A percentile compares a stretch with the other conserved stretches of the same genome.
Conservation (phyloP, 163 green algal species). For the Smithsoniella earleae region DNA sequence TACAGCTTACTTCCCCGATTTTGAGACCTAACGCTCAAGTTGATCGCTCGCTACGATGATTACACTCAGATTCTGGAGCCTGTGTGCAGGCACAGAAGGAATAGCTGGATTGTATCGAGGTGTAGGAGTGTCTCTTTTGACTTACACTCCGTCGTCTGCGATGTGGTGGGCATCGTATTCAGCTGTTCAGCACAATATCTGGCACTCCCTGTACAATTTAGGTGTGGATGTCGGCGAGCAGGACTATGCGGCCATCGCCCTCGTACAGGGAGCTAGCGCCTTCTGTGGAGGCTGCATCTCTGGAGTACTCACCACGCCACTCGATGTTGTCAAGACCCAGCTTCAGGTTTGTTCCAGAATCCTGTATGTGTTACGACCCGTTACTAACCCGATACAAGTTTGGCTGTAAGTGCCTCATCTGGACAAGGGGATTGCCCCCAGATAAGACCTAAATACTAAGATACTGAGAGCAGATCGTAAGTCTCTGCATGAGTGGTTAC, state of each 20-base stretch:
- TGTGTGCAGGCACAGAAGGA: no score
- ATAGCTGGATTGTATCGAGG: background rate
- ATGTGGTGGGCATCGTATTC: conserved; percentile 22
- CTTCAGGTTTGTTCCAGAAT: conserved; percentile 11
- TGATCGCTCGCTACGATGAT: no score
- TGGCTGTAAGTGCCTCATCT: no score
- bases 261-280: background rate
- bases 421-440: no score
- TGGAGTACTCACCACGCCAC: background rate
- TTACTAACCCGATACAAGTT: no score
- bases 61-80: no score
- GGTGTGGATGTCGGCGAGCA: conserved; percentile 1
- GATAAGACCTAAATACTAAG: no score
- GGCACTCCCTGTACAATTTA: background rate
- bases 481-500: background rate
- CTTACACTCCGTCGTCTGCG: conserved; percentile 8
- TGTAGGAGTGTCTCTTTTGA: conserved; percentile 8
- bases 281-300: background rate
- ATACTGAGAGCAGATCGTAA: no score
- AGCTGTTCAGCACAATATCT: background rate
- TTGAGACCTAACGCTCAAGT: no score
- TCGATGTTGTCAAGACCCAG: conserved; percentile 28
- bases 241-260: background rate
- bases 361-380: no score
- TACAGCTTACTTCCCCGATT: no score